Conservation (phyloP, 257 asterid species). For the Marsdenia floribunda region DNA sequence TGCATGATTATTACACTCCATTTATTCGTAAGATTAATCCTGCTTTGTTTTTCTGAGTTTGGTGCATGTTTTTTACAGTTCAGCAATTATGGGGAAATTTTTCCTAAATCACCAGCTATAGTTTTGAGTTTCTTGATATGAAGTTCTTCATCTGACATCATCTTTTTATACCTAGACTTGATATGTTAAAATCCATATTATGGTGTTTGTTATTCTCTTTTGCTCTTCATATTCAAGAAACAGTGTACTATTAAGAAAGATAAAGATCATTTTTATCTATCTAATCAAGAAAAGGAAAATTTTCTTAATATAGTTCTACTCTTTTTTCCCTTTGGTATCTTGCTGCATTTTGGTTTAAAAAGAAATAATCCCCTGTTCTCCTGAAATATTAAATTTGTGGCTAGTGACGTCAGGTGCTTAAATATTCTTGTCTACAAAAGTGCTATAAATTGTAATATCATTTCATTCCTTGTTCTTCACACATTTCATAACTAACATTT, state of each 20-base stretch:
- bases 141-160: not conserved
- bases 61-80: not conserved
- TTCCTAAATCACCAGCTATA: not conserved
- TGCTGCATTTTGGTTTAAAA: not conserved
- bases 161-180: not conserved
- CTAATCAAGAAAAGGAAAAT: not conserved
- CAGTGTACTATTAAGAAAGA: not conserved
- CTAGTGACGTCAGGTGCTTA: not conserved
- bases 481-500: not conserved
- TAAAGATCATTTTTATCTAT: not conserved
- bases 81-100: not conserved
- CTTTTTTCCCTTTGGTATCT: not conserved
- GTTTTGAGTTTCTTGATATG: not conserved
- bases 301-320: not conserved
- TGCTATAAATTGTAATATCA: not conserved
- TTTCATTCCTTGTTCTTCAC: not conserved
- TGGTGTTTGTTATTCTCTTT: not conserved
- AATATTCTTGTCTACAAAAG: not conserved
- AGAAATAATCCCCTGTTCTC: not conserved
- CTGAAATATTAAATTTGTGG: not conserved
- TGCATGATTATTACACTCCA: not conserved
- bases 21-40: not conserved
- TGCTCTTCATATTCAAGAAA: not conserved
- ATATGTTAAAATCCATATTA: not conserved
- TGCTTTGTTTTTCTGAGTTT: not conserved